Evolutionary conservation across 2,329 filamentous ascomycete species (phyloP), one percentile per base, ranked within the genome.

Genomic region (Xylariales sp.): DNA sequence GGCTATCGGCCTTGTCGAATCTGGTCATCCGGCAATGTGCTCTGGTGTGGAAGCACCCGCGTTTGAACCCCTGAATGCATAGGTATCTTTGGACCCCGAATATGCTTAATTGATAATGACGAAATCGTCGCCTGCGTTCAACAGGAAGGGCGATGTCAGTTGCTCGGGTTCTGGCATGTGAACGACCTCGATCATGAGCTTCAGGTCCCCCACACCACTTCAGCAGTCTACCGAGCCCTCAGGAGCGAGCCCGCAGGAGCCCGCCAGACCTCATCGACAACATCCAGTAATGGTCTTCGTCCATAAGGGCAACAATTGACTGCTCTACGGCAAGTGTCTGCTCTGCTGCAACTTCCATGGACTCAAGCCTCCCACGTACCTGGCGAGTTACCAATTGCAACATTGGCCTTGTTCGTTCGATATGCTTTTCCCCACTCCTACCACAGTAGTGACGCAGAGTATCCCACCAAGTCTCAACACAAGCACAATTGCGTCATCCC

Each of bases 401-500:
- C n/a, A n/a, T n/a, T n/a, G n/a, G n/a, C n/a, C n/a, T n/a, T n/a
- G n/a, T n/a, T n/a, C n/a, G n/a, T 27, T 27, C n/a, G 24, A n/a
- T 27, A 27, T n/a, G 8, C n/a, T 8, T n/a, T n/a, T n/a, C 24
- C 24, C 24, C 7, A n/a, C 24, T n/a, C 24, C 24, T n/a, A 27
- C 7, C 7, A n/a, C 7, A 8, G 24, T n/a, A 27, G 24, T 8
- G 24, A 8, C 24, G 24, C 24, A 27, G 24, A 8, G 24, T n/a
- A 27, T 8, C 8, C 8, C 24, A 8, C 8, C 8, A 8, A 27
- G 24, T 8, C 24, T 27, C 8, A n/a, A n/a, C 6, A 20, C 32
- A 34, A 16, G 32, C 16, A 20, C 16, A 34, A 34, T 34, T 16
- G 32, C 32, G 18, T 34, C 32, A 34, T 34, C 11, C 32, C 16